Base-by-base conservation (phyloP, 768 basidiomycete genomes). In the Phylloporus sp. region DNA sequence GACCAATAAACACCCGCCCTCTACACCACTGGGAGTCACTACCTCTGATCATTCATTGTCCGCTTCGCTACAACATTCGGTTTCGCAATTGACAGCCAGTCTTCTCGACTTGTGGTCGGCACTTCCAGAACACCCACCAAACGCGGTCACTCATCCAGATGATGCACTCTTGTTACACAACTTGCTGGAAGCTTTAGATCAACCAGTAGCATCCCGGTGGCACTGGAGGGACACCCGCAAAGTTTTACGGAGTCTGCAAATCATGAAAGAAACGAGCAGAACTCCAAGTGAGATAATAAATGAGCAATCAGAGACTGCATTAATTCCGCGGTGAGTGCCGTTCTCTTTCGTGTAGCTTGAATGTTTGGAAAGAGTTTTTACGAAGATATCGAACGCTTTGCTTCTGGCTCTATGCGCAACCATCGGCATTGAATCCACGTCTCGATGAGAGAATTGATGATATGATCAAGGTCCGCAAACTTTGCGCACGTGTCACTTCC, bases 181-280 rank as follows among this genome's bases (percentile, higher is more conserved):
- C 10, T 73, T 97, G 12, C 72, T 99, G 18, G 68, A 71, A 9
- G 63, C 72, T 4, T 75, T 98, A 6, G 97, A 98, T 60, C 84
- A 83, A 0, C 58, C 64, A 0, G 81, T 92, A 40, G 91, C 88
- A 1, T 76, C 76, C 27, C 75, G 94, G 55, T 98, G 95, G 95
- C 97, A 99, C 65, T 98, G 95, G 95, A 79, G 77, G 56, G 97
- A 99, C 60, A 86, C 91, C 0, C 77, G 95, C 28, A 99, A 97
- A 69, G 89, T 97, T 6, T 68, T 90, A 11, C 78, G 94, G 32
- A 90, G 80, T 57, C 68, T 99, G 8, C 76, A 79, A 38, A 82
- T 97, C 26, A 82, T 93, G 50, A 85, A 82, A 70, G 84, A 91
- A 50, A 80, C 78, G 0, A 80, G 85, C 5, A 75, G 73, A 42